phyloP scores from a whole-genome alignment of 1,284 basidiomycete genomes.

The Apiotrichum mycotoxinovorans region DNA sequence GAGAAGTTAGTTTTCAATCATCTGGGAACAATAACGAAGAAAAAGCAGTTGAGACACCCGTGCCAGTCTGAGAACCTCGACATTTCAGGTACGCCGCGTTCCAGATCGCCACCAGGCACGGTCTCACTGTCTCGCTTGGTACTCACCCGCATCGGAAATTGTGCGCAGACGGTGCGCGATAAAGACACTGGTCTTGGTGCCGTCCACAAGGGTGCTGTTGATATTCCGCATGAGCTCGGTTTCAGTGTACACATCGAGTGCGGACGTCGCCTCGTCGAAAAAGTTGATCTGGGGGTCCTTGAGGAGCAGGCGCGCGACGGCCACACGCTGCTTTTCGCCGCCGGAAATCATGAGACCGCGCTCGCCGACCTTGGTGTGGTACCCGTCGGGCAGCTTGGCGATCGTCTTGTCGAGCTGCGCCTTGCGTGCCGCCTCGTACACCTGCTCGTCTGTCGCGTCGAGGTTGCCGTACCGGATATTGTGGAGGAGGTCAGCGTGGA shows the following conservation, averaged over 20 bases:
- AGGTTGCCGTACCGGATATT: constrained; percentile 93
- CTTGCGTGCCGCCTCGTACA: constrained; percentile 72
- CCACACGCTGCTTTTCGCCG: constrained; percentile 94
- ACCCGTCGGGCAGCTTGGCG: constrained; percentile 75
- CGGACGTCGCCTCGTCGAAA: constrained; percentile 98
- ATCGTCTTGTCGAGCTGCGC: constrained; percentile 86
- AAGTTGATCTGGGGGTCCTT: constrained; percentile 95
- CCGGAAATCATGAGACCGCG: constrained; percentile 96
- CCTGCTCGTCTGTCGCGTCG: constrained; percentile 82
- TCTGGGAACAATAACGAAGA: constrained; percentile 26
- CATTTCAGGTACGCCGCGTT: too few species aligned
- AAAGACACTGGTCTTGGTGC: constrained; percentile 85
- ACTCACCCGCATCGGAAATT: constrained; percentile 76
- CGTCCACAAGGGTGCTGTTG: constrained; percentile 70
- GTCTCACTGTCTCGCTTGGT: too few species aligned
- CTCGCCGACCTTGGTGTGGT: constrained; percentile 89
- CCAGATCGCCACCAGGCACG: too few species aligned
- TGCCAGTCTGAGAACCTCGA: too few species aligned
- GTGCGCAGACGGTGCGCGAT: constrained; percentile 89
- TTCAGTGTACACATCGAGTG: constrained; percentile 90
- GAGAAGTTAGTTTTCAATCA: neutral
- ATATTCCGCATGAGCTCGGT: constrained; percentile 93
- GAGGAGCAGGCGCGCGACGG: constrained; percentile 84
- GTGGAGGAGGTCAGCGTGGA: constrained; percentile 91
- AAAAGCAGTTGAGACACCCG: too few species aligned